Evolutionary conservation across 108 stramenopile genomes (phyloP).

Genomic region (Cyclostephanos invisitatus): DNA sequence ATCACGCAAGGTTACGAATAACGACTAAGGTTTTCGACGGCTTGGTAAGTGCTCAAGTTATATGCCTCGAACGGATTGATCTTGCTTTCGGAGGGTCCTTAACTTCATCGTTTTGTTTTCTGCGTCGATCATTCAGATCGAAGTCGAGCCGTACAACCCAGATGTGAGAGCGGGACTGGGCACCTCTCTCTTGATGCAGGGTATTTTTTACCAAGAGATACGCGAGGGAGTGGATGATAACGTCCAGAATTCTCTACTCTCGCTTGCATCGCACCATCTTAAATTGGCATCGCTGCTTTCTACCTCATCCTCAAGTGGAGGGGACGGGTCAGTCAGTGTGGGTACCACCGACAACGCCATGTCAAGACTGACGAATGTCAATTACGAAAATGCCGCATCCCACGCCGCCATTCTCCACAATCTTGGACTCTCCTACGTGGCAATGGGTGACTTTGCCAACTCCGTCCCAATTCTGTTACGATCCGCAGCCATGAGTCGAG

Average conservation of each 20-base stretch:
- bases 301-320: neutral
- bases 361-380: constrained; percentile 2
- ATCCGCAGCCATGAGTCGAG: constrained; percentile 28
- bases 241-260: constrained; percentile 23
- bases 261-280: constrained; percentile 39
- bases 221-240: neutral
- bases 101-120: constrained; percentile 5
- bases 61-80: neutral
- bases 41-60: constrained; percentile 17
- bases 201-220: constrained; percentile 17
- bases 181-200: constrained; percentile 36
- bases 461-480: constrained; percentile 26
- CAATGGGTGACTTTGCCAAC: constrained; percentile 29
- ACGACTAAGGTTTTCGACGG: constrained; percentile 22
- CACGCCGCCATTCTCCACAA: constrained; percentile 41
- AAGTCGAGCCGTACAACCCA: constrained; percentile 18
- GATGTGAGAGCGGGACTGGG: constrained; percentile 34
- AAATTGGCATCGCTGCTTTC: constrained; percentile 35
- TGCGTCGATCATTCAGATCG: neutral
- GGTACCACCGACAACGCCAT: neutral
- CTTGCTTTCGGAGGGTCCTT: neutral
- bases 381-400: constrained; percentile 14
- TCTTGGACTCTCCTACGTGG: constrained; percentile 31
- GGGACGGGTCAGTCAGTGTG: neutral
- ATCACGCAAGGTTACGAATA: constrained; percentile 13